Conservation (phyloP, 2,329 filamentous ascomycete genomes). For the Colletotrichum coccodes region DNA sequence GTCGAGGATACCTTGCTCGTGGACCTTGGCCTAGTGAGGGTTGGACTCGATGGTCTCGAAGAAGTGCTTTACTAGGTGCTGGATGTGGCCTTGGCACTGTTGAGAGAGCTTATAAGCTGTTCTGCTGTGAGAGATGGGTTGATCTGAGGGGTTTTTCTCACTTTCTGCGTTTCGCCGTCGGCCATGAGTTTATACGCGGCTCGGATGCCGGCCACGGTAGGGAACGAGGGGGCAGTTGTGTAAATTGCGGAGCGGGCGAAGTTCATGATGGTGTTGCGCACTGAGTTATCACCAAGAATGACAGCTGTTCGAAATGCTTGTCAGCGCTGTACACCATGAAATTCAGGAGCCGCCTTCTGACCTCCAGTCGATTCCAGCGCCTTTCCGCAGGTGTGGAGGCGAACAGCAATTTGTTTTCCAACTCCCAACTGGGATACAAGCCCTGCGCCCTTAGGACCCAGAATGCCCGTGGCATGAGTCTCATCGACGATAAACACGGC, state of each 20-base stretch:
- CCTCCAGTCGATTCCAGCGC: conserved; percentile 52
- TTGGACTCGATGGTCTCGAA: conserved; percentile 38
- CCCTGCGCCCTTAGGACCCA: conserved; percentile 59
- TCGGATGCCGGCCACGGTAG: conserved; percentile 34
- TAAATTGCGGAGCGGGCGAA: conserved; percentile 34
- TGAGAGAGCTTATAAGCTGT: background rate
- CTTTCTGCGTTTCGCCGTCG: background rate
- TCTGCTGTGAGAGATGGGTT: no score
- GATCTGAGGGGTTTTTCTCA: no score
- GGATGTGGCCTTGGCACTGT: background rate
- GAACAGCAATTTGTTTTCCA: conserved; percentile 58
- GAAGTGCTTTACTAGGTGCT: conserved; percentile 33
- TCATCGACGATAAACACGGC: conserved; percentile 66
- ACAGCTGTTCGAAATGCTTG: conserved; percentile 31
- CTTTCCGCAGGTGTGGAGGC: conserved; percentile 64
- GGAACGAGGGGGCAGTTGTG: conserved; percentile 36
- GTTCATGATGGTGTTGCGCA: conserved; percentile 36
- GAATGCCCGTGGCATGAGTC: conserved; percentile 62
- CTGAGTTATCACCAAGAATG: conserved; percentile 34
- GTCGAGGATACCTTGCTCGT: conserved; percentile 38
- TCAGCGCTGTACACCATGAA: background rate
- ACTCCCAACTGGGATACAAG: conserved; percentile 60
- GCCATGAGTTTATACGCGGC: conserved; percentile 35
- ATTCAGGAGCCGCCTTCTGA: no score
- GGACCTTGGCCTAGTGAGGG: conserved; percentile 36